Percentiles rank a stretch among this genome's conserved stretches.
phyloP scores from a whole-genome alignment of 495 filamentous ascomycete genomes.

The Daldinia childiae region DNA sequence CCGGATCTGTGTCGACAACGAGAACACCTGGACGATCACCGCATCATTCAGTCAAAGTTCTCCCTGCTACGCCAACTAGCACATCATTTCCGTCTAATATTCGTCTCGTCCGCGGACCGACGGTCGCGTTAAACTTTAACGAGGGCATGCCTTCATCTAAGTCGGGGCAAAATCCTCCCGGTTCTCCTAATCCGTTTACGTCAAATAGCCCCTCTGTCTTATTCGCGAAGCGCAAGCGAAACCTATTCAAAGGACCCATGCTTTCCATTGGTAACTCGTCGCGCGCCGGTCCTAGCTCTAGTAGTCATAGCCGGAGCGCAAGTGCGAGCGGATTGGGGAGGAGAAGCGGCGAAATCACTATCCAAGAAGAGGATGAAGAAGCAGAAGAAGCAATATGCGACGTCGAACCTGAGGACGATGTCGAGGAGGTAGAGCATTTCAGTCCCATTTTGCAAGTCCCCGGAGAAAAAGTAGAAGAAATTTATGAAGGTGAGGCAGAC shows the following conservation, averaged over 20 bases:
- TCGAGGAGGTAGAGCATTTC: constrained; percentile 77
- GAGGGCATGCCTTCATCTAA: constrained; percentile 56
- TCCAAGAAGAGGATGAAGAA: constrained; percentile 87
- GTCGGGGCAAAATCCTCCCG: constrained; percentile 48
- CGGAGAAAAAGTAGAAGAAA: constrained; percentile 64
- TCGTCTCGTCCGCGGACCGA: constrained; percentile 75
- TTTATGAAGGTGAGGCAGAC: constrained; percentile 59
- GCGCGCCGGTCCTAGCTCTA: constrained; percentile 49
- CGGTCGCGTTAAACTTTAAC: constrained; percentile 59
- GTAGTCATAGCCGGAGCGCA: constrained; percentile 59
- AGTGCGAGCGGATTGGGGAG: constrained; percentile 63
- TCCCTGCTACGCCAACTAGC: constrained; percentile 88
- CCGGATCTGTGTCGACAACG: constrained; percentile 71
- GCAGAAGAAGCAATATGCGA: constrained; percentile 52
- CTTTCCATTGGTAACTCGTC: constrained; percentile 56
- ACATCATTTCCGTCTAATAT: constrained; percentile 86
- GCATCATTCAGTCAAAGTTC: constrained; percentile 89
- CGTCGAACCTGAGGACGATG: constrained; percentile 49
- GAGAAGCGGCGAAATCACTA: constrained; percentile 74
- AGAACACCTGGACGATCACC: constrained; percentile 78
- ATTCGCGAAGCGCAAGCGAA: constrained; percentile 91
- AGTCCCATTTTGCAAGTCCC: constrained; percentile 58
- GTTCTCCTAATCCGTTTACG: constrained; percentile 58
- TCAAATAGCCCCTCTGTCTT: constrained; percentile 69
- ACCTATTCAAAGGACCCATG: constrained; percentile 88